These are phyloP conservation scores for Rhizopogon rudus DNA, from an alignment of 768 basidiomycete species.

Conservation along the genomic window DNA sequence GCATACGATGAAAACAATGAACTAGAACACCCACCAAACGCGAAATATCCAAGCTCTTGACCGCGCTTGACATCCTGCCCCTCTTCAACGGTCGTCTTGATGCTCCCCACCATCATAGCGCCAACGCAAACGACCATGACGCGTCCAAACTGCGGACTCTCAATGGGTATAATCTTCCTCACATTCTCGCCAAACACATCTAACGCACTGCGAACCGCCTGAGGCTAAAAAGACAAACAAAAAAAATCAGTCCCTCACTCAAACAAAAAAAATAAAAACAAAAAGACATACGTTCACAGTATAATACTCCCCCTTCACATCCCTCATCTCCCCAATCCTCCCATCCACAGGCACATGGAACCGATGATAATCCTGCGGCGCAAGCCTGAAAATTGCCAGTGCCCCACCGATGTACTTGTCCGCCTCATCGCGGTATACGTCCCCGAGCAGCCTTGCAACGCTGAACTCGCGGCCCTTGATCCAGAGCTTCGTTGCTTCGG, in stretches of 20 bases:
- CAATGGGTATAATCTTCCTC: constrained; percentile 88
- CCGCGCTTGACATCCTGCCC: constrained; percentile 78
- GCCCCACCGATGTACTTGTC: constrained; percentile 76
- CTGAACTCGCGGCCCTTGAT: constrained; percentile 97
- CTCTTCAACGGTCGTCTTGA: constrained; percentile 80
- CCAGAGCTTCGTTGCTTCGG: constrained; percentile 87
- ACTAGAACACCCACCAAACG: constrained; percentile 63
- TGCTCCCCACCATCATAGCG: constrained; percentile 95
- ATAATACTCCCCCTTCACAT: constrained; percentile 90
- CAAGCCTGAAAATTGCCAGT: constrained; percentile 85
- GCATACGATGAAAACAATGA: neutral
- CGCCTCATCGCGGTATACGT: constrained; percentile 63
- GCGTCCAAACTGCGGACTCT: constrained; percentile 82
- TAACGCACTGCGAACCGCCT: constrained; percentile 86
- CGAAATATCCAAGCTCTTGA: constrained; percentile 92
- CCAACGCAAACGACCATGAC: constrained; percentile 92
- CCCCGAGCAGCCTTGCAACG: constrained; percentile 73
- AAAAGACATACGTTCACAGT: constrained; percentile 76
- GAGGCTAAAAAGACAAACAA: constrained; percentile 47
- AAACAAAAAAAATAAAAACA: neutral
- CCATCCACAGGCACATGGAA: constrained; percentile 90
- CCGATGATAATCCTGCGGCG: constrained; percentile 94
- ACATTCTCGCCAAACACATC: constrained; percentile 96
- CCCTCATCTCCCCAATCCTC: constrained; percentile 72
- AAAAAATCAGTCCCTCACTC: neutral